phyloP scores from a whole-genome alignment of 768 basidiomycete species.

The Mycena galopus region DNA sequence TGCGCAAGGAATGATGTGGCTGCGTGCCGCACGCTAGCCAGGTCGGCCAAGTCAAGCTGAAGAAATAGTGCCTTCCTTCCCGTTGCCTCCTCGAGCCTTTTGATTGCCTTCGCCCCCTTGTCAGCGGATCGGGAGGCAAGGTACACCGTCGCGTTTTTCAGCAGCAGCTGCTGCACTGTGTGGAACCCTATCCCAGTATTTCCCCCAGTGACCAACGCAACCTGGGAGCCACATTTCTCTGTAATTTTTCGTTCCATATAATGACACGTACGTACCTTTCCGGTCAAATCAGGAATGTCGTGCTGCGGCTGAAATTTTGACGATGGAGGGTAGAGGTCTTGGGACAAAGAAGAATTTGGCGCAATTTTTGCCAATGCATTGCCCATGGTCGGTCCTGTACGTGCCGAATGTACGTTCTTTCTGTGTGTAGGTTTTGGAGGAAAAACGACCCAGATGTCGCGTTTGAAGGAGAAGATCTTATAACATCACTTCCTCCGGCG shows the following conservation, averaged over 20 bases:
- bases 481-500: too few relatives aligned
- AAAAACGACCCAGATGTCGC: too few relatives aligned
- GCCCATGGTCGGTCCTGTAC: too few relatives aligned
- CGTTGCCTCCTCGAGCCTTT: neutral
- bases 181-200: neutral
- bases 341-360: conserved; percentile 19
- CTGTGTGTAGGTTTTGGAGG: too few relatives aligned
- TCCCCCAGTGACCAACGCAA: neutral
- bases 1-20: neutral
- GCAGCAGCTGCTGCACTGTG: neutral
- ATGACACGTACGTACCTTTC: neutral
- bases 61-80: neutral
- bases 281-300: neutral
- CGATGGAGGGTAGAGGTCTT: conserved; percentile 24
- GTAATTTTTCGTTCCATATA: neutral
- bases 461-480: too few relatives aligned
- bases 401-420: too few relatives aligned
- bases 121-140: neutral
- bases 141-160: neutral
- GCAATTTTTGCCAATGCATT: conserved; percentile 20
- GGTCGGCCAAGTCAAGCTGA: neutral
- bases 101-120: neutral
- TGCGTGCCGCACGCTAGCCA: neutral
- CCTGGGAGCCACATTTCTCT: neutral
- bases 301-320: conserved; percentile 12